A percentile compares a stretch with the other conserved stretches of the same genome.
phyloP scores from a whole-genome alignment of 2,329 filamentous ascomycete species.

The Fusarium sp. region DNA sequence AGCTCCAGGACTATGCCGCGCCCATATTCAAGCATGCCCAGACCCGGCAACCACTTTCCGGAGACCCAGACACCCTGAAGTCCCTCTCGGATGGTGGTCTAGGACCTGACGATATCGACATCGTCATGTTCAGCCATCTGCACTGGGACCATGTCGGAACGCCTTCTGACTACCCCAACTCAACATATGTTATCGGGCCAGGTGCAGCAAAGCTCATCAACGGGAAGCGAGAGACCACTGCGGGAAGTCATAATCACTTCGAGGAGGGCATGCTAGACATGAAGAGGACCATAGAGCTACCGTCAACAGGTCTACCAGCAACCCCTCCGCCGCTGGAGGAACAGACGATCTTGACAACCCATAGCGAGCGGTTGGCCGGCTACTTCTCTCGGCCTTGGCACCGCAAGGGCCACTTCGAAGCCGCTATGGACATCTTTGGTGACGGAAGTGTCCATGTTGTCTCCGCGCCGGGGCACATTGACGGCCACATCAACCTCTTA shows the following conservation, averaged over 20 bases:
- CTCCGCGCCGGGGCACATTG: conserved; percentile 10
- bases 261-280: conserved; percentile 6
- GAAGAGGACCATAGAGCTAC: conserved; percentile 11
- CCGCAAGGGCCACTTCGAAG: not conserved
- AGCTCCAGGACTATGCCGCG: not conserved
- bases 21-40: conserved; percentile 8
- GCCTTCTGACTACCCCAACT: conserved; percentile 12
- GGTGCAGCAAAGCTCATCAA: conserved; percentile 10
- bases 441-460: conserved; percentile 18
- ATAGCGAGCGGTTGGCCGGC: not conserved
- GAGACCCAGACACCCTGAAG: not conserved
- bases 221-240: not conserved
- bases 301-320: not conserved
- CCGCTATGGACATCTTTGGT: conserved; percentile 11
- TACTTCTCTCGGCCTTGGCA: conserved; percentile 2
- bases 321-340: conserved; percentile 6
- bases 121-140: conserved; percentile 22
- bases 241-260: conserved; percentile 15
- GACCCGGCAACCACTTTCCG: conserved; percentile 12
- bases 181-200: conserved; percentile 13
- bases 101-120: conserved; percentile 2
- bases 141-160: conserved; percentile 29
- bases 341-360: not conserved
- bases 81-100: conserved; percentile 4
- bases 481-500: conserved; percentile 22